A percentile compares a stretch with the other conserved stretches of the same genome.
These are phyloP conservation scores for Monilinia fructicola DNA, from an alignment of 2,329 filamentous ascomycete genomes.

Conservation along the genomic window DNA sequence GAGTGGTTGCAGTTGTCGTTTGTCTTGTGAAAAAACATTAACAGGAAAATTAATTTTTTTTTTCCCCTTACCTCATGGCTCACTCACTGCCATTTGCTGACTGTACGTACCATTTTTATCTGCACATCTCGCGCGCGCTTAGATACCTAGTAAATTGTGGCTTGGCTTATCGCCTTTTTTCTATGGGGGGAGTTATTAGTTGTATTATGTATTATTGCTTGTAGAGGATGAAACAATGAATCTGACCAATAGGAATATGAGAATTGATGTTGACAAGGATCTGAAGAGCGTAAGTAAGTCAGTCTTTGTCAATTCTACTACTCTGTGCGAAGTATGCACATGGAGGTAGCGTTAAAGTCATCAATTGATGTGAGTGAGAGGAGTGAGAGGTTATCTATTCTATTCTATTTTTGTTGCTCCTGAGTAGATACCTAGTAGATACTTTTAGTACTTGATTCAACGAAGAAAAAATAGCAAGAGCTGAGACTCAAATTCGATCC, in stretches of 20 bases:
- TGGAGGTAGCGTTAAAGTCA: no score
- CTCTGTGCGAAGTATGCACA: no score
- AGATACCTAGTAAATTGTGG: background rate
- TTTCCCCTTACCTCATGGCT: background rate
- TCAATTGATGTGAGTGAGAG: no score
- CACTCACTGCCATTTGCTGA: conserved; percentile 17
- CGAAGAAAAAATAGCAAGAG: no score
- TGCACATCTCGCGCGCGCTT: conserved; percentile 21
- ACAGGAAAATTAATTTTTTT: conserved; percentile 13
- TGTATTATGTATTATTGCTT: no score
- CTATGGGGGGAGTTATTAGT: background rate
- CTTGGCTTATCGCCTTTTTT: background rate
- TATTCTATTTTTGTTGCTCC: no score
- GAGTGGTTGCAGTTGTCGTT: background rate
- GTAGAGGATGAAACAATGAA: background rate
- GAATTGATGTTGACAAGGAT: background rate
- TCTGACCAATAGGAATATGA: background rate
- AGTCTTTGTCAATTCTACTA: background rate
- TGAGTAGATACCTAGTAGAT: no score
- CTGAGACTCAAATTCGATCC: no score
- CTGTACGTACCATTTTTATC: conserved; percentile 4
- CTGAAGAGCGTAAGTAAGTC: background rate
- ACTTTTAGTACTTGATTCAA: no score
- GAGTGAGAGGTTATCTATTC: no score
- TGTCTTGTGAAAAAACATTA: background rate